Evolutionary conservation across 1,284 basidiomycete genomes (phyloP), one percentile per base, ranked within the genome.

Genomic region (Fomitopsis pinicola): DNA sequence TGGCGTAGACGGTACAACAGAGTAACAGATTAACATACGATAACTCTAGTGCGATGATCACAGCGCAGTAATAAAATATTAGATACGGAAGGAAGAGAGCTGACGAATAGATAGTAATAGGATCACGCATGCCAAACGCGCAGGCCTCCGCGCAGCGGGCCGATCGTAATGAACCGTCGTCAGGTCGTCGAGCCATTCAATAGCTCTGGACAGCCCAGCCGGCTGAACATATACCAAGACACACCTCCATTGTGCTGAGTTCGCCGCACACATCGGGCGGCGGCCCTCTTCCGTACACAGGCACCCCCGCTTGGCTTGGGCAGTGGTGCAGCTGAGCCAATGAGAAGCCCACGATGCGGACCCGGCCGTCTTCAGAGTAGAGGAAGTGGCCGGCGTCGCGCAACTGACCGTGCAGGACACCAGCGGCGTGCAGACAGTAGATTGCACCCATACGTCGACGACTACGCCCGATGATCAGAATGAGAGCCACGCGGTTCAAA

Each of bases 271-370:
- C 2, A 22, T 40, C 56, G 6, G 44, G 42, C 36, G 55, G 19
- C 2, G 5, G 42, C 28, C 6, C n/a, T 48, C 56, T 22, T 42
- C 35, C 56, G 33, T 35, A 35, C 19, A 26, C 19, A 15, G 33
- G 26, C 1, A 17, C 44, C 6, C 17, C 42, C 33, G 26, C 22
- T 8, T 58, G 28, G 44, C 15, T 48, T 5, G 52, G 52, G 42
- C 65, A 66, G 14, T 40, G 17, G 52, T 64, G 65, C 45, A 54
- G 14, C 15, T 22, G 28, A 0, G 63, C 61, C 14, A 36, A 56
- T 8, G 63, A 55, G 63, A 79, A 80, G 59, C 76, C 75, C 52
- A 79, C 66, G 61, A 80, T 75, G 38, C 75, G 73, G n/a, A 76
- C 58, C 17, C 61, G 44, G 33, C 70, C 71, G 17, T 67, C 61